Evolutionary conservation across 805 yeast species (phyloP).

Genomic region (Sugiyamaella floridensis): DNA sequence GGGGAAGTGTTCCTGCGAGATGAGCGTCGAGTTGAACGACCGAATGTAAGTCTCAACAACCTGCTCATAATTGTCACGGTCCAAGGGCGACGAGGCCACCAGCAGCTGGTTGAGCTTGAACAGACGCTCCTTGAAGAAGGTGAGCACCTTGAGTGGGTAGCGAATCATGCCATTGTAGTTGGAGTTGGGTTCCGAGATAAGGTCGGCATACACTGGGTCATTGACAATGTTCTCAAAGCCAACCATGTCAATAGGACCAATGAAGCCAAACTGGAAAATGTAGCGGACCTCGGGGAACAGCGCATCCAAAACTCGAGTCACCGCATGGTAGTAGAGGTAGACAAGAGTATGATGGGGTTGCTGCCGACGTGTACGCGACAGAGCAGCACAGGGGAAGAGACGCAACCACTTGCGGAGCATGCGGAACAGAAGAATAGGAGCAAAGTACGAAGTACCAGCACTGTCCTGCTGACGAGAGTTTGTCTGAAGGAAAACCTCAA

Average conservation of each 20-base stretch:
- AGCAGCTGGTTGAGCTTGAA: slow-evolving; percentile 17
- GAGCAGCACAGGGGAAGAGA: slow-evolving; percentile 23
- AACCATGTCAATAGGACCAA: slow-evolving; percentile 32
- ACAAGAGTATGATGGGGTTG: slow-evolving; percentile 20
- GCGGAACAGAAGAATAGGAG: slow-evolving; percentile 19
- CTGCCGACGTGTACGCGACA: slow-evolving; percentile 6
- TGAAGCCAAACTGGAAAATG: slow-evolving; percentile 31
- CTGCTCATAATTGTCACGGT: slow-evolving; percentile 4
- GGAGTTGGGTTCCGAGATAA: not conserved
- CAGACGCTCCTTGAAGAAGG: slow-evolving; percentile 27
- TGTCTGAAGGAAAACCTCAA: slow-evolving; percentile 11
- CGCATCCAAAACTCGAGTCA: slow-evolving; percentile 30
- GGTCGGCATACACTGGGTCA: slow-evolving; percentile 2
- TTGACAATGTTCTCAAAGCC: slow-evolving; percentile 21
- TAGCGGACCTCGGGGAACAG: slow-evolving; percentile 34
- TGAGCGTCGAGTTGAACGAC: slow-evolving; percentile 21
- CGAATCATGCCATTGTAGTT: slow-evolving; percentile 5
- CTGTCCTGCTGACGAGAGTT: slow-evolving; percentile 8
- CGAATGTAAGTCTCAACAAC: slow-evolving; percentile 27
- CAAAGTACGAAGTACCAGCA: slow-evolving; percentile 15
- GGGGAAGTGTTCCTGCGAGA: slow-evolving; percentile 16
- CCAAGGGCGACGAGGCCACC: slow-evolving; percentile 12
- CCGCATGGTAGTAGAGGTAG: slow-evolving; percentile 32
- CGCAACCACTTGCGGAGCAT: slow-evolving; percentile 25
- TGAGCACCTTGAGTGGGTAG: slow-evolving; percentile 28